Conservation (phyloP, 2,329 filamentous ascomycete species). For the Cercospora sp. region DNA sequence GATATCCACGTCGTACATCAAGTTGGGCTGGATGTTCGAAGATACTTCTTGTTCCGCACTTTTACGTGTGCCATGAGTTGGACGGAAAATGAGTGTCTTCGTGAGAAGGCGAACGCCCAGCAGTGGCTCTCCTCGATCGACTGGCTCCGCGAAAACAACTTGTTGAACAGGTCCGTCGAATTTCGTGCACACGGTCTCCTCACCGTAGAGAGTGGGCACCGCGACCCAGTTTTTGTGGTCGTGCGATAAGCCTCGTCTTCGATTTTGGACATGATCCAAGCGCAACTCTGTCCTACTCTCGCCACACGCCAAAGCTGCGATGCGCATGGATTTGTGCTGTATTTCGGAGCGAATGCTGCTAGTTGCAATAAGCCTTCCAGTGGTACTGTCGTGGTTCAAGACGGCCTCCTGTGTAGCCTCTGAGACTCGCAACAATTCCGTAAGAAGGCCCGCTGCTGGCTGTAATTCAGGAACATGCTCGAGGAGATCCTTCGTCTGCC, state of each 20-base stretch:
- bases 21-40: conserved; percentile 58
- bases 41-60: conserved; percentile 28
- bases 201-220: conserved; percentile 49
- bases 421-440: conserved; percentile 32
- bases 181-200: conserved; percentile 57
- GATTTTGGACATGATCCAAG: conserved; percentile 53
- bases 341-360: conserved; percentile 54
- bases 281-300: conserved; percentile 59
- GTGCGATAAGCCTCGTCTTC: conserved; percentile 57
- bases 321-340: conserved; percentile 35
- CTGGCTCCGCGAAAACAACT: conserved; percentile 51
- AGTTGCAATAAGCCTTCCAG: conserved; percentile 54
- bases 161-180: conserved; percentile 57
- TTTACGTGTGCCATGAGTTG: conserved; percentile 35
- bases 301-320: conserved; percentile 48
- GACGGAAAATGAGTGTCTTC: conserved; percentile 52
- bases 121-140: conserved; percentile 45
- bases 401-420: conserved; percentile 37
- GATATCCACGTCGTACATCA: conserved; percentile 55
- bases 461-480: conserved; percentile 30
- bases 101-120: conserved; percentile 53
- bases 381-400: conserved; percentile 42
- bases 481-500: conserved; percentile 27
- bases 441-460: conserved; percentile 21
- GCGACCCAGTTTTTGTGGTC: conserved; percentile 51